phyloP scores from a whole-genome alignment of 495 filamentous ascomycete genomes.

The Sphaerosporella brunnea region DNA sequence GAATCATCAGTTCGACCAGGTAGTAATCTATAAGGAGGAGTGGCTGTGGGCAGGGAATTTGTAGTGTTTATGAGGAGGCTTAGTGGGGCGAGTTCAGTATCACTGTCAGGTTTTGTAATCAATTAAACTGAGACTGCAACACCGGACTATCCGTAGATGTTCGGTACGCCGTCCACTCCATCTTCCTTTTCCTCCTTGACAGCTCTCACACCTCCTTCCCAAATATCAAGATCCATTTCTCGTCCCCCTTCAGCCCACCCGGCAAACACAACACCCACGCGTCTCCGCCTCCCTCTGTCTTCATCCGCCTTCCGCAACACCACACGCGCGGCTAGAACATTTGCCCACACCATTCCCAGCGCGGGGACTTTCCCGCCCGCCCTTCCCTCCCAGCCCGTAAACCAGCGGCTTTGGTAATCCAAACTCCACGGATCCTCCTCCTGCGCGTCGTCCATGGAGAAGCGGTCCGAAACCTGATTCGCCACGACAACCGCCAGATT shows the following conservation, averaged over 20 bases:
- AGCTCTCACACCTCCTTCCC: constrained; percentile 13
- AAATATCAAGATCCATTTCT: constrained; percentile 15
- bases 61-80: too few relatives aligned
- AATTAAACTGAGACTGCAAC: too few relatives aligned
- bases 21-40: too few relatives aligned
- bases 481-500: constrained; percentile 73
- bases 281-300: constrained; percentile 25
- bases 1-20: too few relatives aligned
- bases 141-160: background rate
- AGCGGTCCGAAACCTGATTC: constrained; percentile 91
- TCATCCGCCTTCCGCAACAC: constrained; percentile 50
- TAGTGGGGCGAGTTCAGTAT: too few relatives aligned
- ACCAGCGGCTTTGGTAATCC: constrained; percentile 80
- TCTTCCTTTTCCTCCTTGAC: background rate
- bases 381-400: constrained; percentile 79
- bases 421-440: constrained; percentile 29
- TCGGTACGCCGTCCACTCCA: background rate
- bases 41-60: too few relatives aligned
- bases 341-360: constrained; percentile 77
- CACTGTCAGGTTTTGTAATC: too few relatives aligned
- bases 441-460: constrained; percentile 25
- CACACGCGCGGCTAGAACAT: constrained; percentile 65
- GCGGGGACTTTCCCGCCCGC: constrained; percentile 55
- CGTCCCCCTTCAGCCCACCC: constrained; percentile 12
- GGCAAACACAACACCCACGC: constrained; percentile 20